A percentile compares a stretch with the other conserved stretches of the same genome.
Evolutionary conservation across 2,329 filamentous ascomycete species (phyloP).

Genomic region (Aulographum hederae): DNA sequence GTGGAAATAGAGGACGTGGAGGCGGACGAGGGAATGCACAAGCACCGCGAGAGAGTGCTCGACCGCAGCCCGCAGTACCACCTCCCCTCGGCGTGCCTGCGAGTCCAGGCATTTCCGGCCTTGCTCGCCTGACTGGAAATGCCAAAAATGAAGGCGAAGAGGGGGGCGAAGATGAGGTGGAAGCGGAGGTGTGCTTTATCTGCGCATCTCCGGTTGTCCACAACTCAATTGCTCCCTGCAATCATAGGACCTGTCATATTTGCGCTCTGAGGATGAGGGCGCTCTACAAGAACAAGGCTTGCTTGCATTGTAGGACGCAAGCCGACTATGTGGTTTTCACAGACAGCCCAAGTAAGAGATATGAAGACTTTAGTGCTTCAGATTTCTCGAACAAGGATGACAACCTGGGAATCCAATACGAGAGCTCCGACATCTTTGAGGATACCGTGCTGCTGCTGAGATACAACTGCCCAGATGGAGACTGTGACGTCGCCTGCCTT

Average conservation of each 20-base stretch:
- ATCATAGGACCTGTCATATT: slow-evolving; percentile 92
- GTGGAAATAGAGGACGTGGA: slow-evolving; percentile 11
- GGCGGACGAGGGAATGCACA: slow-evolving; percentile 6
- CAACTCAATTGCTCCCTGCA: slow-evolving; percentile 79
- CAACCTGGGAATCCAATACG: slow-evolving; percentile 82
- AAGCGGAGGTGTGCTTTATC: slow-evolving; percentile 87
- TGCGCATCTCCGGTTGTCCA: slow-evolving; percentile 83
- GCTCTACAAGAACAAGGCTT: slow-evolving; percentile 89
- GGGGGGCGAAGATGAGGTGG: slow-evolving; percentile 33
- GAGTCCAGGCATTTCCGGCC: not conserved
- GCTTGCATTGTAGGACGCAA: slow-evolving; percentile 80
- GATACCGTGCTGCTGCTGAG: slow-evolving; percentile 75
- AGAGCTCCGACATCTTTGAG: slow-evolving; percentile 73
- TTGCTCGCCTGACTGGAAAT: not conserved
- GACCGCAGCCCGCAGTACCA: not conserved
- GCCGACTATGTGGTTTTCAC: slow-evolving; percentile 81
- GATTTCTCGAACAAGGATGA: slow-evolving; percentile 68
- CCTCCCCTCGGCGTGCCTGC: not conserved
- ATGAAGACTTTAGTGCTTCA: slow-evolving; percentile 56
- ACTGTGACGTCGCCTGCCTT: slow-evolving; percentile 71
- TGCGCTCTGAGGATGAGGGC: slow-evolving; percentile 82
- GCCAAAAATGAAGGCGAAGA: not conserved
- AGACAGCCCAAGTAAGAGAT: slow-evolving; percentile 63
- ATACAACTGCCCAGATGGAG: slow-evolving; percentile 82
- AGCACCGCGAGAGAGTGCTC: slow-evolving; percentile 1